phyloP scores from a whole-genome alignment of 2,329 filamentous ascomycete species.

The Nigrograna mackinnonii region DNA sequence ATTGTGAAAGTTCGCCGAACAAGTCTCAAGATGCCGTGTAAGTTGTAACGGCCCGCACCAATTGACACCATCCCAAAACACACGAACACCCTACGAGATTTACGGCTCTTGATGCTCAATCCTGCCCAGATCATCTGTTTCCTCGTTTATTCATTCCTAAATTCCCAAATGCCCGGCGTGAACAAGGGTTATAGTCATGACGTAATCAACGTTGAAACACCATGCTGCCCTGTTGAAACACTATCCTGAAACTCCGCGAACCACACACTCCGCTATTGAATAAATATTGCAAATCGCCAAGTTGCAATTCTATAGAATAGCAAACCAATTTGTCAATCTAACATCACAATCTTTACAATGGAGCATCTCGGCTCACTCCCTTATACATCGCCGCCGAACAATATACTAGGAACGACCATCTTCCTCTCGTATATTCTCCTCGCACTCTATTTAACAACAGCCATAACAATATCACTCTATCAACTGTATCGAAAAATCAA shows the following conservation, averaged over 20 bases:
- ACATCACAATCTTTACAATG: too few relatives aligned
- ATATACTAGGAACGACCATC: conserved; percentile 29
- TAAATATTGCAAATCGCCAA: neutral
- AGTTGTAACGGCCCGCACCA: too few relatives aligned
- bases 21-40: too few relatives aligned
- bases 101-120: too few relatives aligned
- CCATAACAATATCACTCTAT: conserved; percentile 19
- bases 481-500: conserved; percentile 29
- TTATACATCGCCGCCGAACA: conserved; percentile 34
- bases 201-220: neutral
- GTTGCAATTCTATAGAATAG: neutral
- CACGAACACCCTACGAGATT: too few relatives aligned
- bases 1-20: too few relatives aligned
- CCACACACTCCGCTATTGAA: neutral
- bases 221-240: neutral
- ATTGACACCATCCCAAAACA: too few relatives aligned
- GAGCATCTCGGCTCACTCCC: too few relatives aligned
- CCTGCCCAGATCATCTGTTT: too few relatives aligned
- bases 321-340: neutral
- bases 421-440: conserved; percentile 34
- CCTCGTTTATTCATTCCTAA: too few relatives aligned
- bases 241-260: neutral
- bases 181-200: too few relatives aligned
- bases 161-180: too few relatives aligned
- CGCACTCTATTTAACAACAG: conserved; percentile 24